These are phyloP conservation scores for Candida succiphila DNA, from an alignment of 805 yeast species.

Conservation along the genomic window DNA sequence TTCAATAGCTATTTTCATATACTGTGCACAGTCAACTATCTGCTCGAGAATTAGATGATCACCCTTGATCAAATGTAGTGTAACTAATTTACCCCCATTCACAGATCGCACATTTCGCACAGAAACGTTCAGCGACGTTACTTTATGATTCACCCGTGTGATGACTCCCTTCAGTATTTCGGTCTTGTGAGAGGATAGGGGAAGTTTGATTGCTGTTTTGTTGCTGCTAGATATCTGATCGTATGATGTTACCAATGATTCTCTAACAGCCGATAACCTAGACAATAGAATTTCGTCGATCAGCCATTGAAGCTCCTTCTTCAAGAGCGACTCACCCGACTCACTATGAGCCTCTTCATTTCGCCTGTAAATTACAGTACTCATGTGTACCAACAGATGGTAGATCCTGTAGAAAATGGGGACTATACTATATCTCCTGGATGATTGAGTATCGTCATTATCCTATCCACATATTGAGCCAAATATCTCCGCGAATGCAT, in stretches of 20 bases:
- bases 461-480: too few relatives aligned
- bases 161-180: conserved; percentile 53
- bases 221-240: conserved; percentile 26
- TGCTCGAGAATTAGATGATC: conserved; percentile 31
- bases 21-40: conserved; percentile 23
- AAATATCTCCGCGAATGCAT: too few relatives aligned
- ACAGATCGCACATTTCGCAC: conserved; percentile 26
- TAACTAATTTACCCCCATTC: conserved; percentile 30
- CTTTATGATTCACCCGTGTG: conserved; percentile 42
- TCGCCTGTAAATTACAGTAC: too few relatives aligned
- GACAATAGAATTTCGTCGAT: conserved; percentile 36
- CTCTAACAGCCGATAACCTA: conserved; percentile 35
- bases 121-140: conserved; percentile 35
- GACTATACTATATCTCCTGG: too few relatives aligned
- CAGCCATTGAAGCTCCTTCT: conserved; percentile 34
- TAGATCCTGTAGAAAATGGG: too few relatives aligned
- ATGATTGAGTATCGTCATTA: too few relatives aligned
- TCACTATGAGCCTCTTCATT: too few relatives aligned
- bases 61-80: conserved; percentile 26
- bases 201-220: conserved; percentile 38
- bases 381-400: too few relatives aligned
- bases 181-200: conserved; percentile 44
- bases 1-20: conserved; percentile 32
- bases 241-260: conserved; percentile 31
- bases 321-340: too few relatives aligned